Conservation (phyloP, 768 basidiomycete species). For the Lactarius tabidus region DNA sequence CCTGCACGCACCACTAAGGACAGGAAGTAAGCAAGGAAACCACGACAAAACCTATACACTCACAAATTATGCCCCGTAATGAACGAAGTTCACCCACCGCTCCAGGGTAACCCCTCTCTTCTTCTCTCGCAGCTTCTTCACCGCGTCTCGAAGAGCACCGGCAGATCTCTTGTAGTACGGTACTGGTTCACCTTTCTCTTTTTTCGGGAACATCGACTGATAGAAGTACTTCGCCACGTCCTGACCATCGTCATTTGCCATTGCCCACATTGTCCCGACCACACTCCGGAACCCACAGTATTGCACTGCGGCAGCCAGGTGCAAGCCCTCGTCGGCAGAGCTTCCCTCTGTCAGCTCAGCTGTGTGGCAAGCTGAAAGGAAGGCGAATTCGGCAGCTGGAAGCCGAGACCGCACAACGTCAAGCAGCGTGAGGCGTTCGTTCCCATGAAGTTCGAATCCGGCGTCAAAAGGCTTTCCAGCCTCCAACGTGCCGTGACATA, state of each 20-base stretch:
- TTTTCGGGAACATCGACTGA: not conserved
- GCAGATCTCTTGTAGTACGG: not conserved
- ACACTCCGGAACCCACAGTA: not conserved
- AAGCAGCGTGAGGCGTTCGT: not conserved
- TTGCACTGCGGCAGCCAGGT: not conserved
- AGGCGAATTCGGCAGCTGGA: not conserved
- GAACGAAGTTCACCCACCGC: not conserved
- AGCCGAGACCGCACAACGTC: not conserved
- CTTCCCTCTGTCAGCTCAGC: not conserved
- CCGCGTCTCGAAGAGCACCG: not conserved
- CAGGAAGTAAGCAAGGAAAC: not conserved
- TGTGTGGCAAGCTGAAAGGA: conserved; percentile 6
- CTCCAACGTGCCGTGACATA: conserved; percentile 5
- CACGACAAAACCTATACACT: not conserved
- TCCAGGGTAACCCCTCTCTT: not conserved
- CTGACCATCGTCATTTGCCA: not conserved
- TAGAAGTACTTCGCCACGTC: not conserved
- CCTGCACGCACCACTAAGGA: no score
- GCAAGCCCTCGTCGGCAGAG: not conserved
- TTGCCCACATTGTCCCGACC: conserved; percentile 5
- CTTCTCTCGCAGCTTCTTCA: not conserved
- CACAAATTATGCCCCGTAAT: not conserved
- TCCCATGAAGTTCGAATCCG: conserved; percentile 1
- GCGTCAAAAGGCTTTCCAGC: not conserved
- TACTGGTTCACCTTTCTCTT: not conserved